Evolutionary conservation across 306 rosid genomes (phyloP).

Genomic region (Cicer judaicum): DNA sequence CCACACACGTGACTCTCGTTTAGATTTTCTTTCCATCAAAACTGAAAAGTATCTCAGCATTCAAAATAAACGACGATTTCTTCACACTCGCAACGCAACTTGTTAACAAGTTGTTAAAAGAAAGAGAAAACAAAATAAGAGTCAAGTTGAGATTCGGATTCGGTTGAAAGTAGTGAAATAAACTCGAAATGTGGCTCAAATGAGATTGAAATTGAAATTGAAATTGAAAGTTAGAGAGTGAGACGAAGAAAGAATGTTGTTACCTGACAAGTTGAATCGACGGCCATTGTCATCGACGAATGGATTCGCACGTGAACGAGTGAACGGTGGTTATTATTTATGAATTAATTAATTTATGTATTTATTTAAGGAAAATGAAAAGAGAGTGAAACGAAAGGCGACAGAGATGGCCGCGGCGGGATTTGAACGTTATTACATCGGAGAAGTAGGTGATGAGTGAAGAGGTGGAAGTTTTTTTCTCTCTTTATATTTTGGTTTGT

Average conservation of each 20-base stretch:
- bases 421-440: conserved; percentile 53
- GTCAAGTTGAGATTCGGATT: conserved; percentile 40
- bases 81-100: conserved; percentile 9
- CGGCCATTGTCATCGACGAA: conserved; percentile 49
- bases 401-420: conserved; percentile 26
- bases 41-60: conserved; percentile 36
- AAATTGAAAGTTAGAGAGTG: neutral
- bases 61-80: conserved; percentile 4
- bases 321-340: neutral
- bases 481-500: conserved; percentile 9
- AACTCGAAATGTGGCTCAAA: conserved; percentile 47
- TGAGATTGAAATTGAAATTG: conserved; percentile 6
- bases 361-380: neutral
- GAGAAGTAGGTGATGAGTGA: neutral
- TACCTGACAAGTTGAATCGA: conserved; percentile 57
- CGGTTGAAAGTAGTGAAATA: conserved; percentile 3
- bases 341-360: too few species aligned
- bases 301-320: conserved; percentile 16
- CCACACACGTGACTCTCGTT: conserved; percentile 33
- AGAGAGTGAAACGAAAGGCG: conserved; percentile 30
- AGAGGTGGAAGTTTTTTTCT: neutral
- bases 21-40: conserved; percentile 25
- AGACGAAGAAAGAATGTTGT: conserved; percentile 22
- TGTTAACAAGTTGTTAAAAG: conserved; percentile 23
- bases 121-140: neutral